Conservation (phyloP, 805 yeast genomes). For the Yarrowia bubula region DNA sequence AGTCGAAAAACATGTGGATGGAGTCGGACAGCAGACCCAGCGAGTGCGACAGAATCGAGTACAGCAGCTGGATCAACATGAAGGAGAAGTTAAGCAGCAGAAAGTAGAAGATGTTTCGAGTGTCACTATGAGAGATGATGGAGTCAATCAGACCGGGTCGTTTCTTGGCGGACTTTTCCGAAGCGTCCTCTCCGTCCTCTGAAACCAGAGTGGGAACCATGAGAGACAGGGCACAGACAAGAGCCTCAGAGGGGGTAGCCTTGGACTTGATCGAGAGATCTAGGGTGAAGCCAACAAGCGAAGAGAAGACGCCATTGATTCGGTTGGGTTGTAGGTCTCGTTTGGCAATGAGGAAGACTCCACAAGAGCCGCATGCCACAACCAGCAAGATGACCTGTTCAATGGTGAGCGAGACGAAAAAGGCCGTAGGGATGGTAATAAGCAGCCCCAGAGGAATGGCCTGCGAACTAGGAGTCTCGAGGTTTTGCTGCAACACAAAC, state of each 20-base stretch:
- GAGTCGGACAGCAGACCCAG: conserved; percentile 90
- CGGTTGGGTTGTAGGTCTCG: conserved; percentile 36
- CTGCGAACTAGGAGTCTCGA: conserved; percentile 7
- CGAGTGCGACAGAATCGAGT: conserved; percentile 90
- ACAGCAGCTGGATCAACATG: conserved; percentile 90
- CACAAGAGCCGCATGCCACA: conserved; percentile 37
- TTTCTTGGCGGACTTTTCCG: conserved; percentile 14
- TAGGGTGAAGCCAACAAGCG: conserved; percentile 31
- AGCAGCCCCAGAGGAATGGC: conserved; percentile 19
- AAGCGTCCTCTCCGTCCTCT: neutral
- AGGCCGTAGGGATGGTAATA: conserved; percentile 29
- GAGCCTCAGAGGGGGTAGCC: conserved; percentile 28
- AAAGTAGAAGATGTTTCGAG: conserved; percentile 85
- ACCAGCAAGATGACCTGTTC: conserved; percentile 31
- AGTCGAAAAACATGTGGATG: conserved; percentile 93
- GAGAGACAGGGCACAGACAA: conserved; percentile 30
- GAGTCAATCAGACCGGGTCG: conserved; percentile 35
- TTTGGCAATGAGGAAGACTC: conserved; percentile 36
- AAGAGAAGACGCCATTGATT: conserved; percentile 32
- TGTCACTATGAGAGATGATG: conserved; percentile 58
- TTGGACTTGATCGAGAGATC: conserved; percentile 31
- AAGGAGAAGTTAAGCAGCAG: conserved; percentile 81
- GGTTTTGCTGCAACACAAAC: conserved; percentile 24
- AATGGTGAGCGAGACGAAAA: conserved; percentile 26
- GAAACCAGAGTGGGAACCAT: conserved; percentile 28